Percentiles rank a stretch among this genome's conserved stretches.
phyloP scores from a whole-genome alignment of 2,329 filamentous ascomycete genomes.

The Epichloe sp. region DNA sequence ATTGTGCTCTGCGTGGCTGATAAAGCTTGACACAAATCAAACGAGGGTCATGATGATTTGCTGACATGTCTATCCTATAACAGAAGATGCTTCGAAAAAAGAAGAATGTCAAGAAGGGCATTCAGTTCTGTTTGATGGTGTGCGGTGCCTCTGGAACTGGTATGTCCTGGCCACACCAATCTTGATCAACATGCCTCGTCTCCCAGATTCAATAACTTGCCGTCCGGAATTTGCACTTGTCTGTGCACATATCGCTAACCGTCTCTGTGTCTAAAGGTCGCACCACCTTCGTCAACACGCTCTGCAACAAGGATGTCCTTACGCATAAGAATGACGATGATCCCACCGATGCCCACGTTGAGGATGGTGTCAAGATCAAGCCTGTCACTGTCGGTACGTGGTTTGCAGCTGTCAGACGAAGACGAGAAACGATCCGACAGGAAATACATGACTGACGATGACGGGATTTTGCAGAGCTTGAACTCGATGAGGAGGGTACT shows the following conservation, averaged over 20 bases:
- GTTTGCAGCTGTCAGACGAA: not conserved
- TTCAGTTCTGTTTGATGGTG: constrained; percentile 99
- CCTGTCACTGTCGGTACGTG: constrained; percentile 81
- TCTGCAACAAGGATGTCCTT: constrained; percentile 89
- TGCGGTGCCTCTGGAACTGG: constrained; percentile 97
- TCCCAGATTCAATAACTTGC: not conserved
- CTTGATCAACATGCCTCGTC: not conserved
- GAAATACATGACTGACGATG: constrained; percentile 1
- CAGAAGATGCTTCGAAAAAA: constrained; percentile 96
- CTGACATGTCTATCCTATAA: constrained; percentile 15
- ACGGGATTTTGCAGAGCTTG: constrained; percentile 51
- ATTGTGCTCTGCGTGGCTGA: constrained; percentile 5
- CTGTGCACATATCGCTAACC: not conserved
- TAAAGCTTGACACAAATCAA: not conserved
- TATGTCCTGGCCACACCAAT: constrained; percentile 32
- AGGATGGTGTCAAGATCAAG: constrained; percentile 98
- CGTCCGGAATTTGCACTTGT: not conserved
- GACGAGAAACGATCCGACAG: not conserved
- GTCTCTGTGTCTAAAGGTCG: constrained; percentile 45
- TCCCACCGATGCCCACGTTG: constrained; percentile 72
- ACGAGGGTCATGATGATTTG: constrained; percentile 3
- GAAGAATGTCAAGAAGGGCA: constrained; percentile 99
- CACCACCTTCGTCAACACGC: constrained; percentile 98
- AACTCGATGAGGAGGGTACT: constrained; percentile 95
- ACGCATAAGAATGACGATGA: constrained; percentile 89